phyloP scores from a whole-genome alignment of 441 rosid species.

The Jatropha podagrica region DNA sequence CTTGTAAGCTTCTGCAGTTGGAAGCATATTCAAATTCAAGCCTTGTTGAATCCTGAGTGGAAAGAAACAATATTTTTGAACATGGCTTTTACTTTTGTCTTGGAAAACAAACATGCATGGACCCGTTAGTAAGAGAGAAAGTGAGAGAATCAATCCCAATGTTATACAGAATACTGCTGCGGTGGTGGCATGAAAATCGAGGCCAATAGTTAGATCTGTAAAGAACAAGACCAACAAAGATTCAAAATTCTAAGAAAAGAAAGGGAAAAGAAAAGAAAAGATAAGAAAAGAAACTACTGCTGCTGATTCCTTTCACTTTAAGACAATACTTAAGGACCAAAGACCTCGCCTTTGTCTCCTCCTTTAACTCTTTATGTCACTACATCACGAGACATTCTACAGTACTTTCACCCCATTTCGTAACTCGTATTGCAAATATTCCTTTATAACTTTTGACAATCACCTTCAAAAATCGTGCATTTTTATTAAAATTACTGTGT shows the following conservation, averaged over 20 bases:
- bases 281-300: not conserved
- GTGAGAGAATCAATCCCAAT: conserved; percentile 25
- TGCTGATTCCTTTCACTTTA: conserved; percentile 31
- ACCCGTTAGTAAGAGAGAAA: not conserved
- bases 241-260: conserved; percentile 15
- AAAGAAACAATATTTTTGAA: not conserved
- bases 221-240: conserved; percentile 25
- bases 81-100: conserved; percentile 8
- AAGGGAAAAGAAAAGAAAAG: too few species aligned
- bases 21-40: too few species aligned
- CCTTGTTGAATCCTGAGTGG: not conserved
- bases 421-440: conserved; percentile 37
- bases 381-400: conserved; percentile 20
- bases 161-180: conserved; percentile 23
- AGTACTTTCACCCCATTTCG: conserved; percentile 17
- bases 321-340: conserved; percentile 21
- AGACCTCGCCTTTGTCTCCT: conserved; percentile 33
- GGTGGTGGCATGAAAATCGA: conserved; percentile 25
- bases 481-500: not conserved
- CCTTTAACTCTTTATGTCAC: conserved; percentile 10
- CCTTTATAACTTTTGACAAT: not conserved
- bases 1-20: too few species aligned
- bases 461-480: not conserved
- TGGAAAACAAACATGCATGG: conserved; percentile 5
- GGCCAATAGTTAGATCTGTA: conserved; percentile 19